Conservation (phyloP, 106 monocot species). For the Agapanthus africanus region DNA sequence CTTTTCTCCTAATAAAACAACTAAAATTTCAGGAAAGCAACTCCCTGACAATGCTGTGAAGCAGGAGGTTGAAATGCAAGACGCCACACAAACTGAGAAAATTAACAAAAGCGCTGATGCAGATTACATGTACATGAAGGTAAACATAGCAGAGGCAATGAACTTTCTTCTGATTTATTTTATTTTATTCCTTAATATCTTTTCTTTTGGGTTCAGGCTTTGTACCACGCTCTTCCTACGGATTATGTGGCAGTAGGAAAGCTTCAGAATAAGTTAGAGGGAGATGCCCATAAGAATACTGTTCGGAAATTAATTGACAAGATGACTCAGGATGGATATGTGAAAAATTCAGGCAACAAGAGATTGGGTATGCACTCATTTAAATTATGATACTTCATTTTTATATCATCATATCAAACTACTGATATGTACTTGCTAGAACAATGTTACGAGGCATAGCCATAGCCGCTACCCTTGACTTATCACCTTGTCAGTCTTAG, state of each 20-base stretch:
- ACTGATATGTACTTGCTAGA: too few relatives aligned
- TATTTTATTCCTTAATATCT: neutral
- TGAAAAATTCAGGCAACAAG: constrained; percentile 41
- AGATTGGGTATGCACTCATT: constrained; percentile 50
- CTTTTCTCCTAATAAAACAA: neutral
- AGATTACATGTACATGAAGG: constrained; percentile 85
- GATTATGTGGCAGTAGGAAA: constrained; percentile 70
- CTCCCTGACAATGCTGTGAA: constrained; percentile 27
- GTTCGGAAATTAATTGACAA: constrained; percentile 50
- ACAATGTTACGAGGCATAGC: too few relatives aligned
- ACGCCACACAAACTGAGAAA: constrained; percentile 15
- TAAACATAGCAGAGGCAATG: constrained; percentile 4
- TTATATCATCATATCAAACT: too few relatives aligned
- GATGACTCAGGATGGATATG: constrained; percentile 52
- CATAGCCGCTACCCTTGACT: too few relatives aligned
- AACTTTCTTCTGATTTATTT: neutral
- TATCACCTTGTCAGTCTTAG: too few relatives aligned
- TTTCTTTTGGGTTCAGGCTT: constrained; percentile 35
- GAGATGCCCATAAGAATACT: constrained; percentile 45
- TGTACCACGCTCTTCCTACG: constrained; percentile 83
- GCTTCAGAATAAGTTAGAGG: constrained; percentile 55
- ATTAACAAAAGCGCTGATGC: constrained; percentile 16
- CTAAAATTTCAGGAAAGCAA: constrained; percentile 8
- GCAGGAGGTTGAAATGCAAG: constrained; percentile 56
- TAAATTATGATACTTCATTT: too few relatives aligned